Evolutionary conservation across 768 basidiomycete species (phyloP).

Genomic region (Leucosporidium creatinivorum): DNA sequence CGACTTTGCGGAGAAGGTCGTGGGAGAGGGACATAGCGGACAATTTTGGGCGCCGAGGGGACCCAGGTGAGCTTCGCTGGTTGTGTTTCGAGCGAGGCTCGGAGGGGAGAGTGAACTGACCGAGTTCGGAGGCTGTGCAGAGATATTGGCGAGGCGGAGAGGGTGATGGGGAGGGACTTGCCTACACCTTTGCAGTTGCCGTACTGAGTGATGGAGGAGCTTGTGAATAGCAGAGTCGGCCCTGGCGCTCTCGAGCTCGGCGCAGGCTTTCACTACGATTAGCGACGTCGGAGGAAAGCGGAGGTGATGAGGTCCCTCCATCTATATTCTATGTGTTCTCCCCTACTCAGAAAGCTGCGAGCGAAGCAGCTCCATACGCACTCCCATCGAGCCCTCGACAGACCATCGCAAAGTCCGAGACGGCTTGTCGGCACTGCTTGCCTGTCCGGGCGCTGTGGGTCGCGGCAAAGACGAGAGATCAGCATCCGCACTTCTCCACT

Average conservation of each 20-base stretch:
- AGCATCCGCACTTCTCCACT: background rate
- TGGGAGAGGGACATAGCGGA: slow-evolving; percentile 42
- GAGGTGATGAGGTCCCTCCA: background rate
- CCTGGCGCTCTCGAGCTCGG: no score
- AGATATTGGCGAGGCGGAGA: slow-evolving; percentile 49
- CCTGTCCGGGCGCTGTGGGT: slow-evolving; percentile 40
- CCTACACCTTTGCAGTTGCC: slow-evolving; percentile 46
- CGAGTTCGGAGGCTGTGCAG: slow-evolving; percentile 31
- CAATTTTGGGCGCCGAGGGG: slow-evolving; percentile 50
- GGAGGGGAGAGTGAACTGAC: background rate
- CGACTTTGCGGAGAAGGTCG: slow-evolving; percentile 44
- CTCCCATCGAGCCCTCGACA: slow-evolving; percentile 43
- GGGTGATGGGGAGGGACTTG: slow-evolving; percentile 45
- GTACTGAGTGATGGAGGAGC: slow-evolving; percentile 39
- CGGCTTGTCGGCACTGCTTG: slow-evolving; percentile 42
- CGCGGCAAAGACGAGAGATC: no score
- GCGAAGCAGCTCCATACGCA: slow-evolving; percentile 28
- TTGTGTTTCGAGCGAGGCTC: background rate
- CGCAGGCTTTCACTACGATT: no score
- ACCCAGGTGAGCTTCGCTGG: slow-evolving; percentile 39
- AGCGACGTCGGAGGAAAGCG: no score
- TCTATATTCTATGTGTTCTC: background rate
- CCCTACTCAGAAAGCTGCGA: background rate
- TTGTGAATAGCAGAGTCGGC: background rate
- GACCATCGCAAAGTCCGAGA: slow-evolving; percentile 45